Conservation (phyloP, 495 filamentous ascomycete genomes). For the Daldinia decipiens region DNA sequence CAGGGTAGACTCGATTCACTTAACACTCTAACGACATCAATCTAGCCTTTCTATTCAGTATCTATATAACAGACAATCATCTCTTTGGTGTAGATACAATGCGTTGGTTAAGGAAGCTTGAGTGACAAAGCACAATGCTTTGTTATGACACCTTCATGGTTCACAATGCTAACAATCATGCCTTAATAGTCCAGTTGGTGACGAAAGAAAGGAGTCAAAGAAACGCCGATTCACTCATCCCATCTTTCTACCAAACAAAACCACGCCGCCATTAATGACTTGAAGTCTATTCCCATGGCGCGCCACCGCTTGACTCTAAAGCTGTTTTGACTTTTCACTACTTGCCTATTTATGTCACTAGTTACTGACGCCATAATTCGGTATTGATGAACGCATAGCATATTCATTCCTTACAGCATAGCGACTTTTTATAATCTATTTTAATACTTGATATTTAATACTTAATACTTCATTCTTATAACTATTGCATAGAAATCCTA, state of each 20-base stretch:
- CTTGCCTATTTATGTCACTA: constrained; percentile 3
- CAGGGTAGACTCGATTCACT: background rate
- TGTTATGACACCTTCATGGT: constrained; percentile 15
- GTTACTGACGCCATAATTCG: constrained; percentile 29
- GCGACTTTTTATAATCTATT: constrained; percentile 7
- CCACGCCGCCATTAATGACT: constrained; percentile 22
- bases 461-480: background rate
- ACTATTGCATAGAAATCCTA: background rate
- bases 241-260: constrained; percentile 23
- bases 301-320: constrained; percentile 9
- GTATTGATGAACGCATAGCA: constrained; percentile 20
- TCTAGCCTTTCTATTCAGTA: constrained; percentile 1
- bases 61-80: background rate
- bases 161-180: constrained; percentile 30
- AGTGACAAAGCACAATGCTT: constrained; percentile 21
- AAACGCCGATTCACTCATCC: constrained; percentile 8
- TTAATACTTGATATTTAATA: constrained; percentile 17
- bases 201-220: constrained; percentile 34
- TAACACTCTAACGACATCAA: constrained; percentile 7
- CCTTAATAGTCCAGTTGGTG: background rate
- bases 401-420: constrained; percentile 19
- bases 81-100: constrained; percentile 35
- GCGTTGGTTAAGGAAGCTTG: constrained; percentile 7
- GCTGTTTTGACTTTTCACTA: constrained; percentile 36
- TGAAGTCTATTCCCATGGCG: constrained; percentile 1